Evolutionary conservation across 495 filamentous ascomycete genomes (phyloP), one percentile per base, ranked within the genome.

Genomic region (Daldinia decipiens): DNA sequence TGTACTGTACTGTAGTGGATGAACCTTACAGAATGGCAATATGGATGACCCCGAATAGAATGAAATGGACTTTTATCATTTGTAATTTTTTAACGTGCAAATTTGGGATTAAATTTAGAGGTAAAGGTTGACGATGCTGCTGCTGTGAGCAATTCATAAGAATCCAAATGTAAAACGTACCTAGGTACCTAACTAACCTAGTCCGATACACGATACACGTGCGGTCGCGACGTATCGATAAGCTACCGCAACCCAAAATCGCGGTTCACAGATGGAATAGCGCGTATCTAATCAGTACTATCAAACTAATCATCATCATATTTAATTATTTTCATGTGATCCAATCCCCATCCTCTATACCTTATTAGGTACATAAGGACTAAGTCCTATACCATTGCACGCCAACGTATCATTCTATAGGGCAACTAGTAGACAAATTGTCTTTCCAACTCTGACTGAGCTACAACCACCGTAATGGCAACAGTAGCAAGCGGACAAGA

Each of bases 221-320:
- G 71, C 52, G 39, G 47, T 60, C 71, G 71, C 67, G 67, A 57
- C 67, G 27, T 74, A 74, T 74, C 71, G 71, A 74, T 74, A 74
- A 74, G 62, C 43, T 19, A 3, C 45, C 51, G 62, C 27, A 59
- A 59, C 51, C 45, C 26, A 63, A 64, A 73, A 58, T 67, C 71
- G 67, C 71, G 66, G 59, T 66, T 70, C n/a, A 55, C 43, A 53
- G 39, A 21, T 12, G 52, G 61, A 36, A 59, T 57, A 29, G 65
- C 71, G 71, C 71, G 66, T 57, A 47, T 47, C 43, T 47, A 47
- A 47, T 47, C 39, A 66, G 64, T 40, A 15, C 39, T 45, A 58
- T 53, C 13, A 36, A 45, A 27, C 19, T 11, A n/a, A n/a, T n/a
- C 19, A 29, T 60, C 6, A 57, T 57, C 15, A 47, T 54, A 40